phyloP scores from a whole-genome alignment of 305 asterid species.

The Fraxinus greggii region DNA sequence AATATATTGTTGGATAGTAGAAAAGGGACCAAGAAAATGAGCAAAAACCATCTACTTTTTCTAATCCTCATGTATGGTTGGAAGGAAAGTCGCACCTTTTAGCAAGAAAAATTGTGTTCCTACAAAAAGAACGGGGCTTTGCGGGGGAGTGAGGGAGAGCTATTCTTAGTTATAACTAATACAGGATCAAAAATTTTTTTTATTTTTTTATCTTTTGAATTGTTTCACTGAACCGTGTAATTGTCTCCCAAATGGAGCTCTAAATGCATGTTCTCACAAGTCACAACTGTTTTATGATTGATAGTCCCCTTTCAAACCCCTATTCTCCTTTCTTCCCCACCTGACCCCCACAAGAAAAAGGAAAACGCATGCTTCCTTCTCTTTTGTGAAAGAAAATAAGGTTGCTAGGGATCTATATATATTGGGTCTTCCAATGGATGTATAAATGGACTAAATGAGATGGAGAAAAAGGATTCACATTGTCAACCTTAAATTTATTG shows the following conservation, averaged over 20 bases:
- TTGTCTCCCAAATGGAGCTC: slow-evolving; percentile 3
- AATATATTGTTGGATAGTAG: slow-evolving; percentile 7
- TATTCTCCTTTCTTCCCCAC: slow-evolving; percentile 9
- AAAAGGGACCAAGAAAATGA: not conserved
- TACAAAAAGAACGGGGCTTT: not conserved
- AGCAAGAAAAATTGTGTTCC: not conserved
- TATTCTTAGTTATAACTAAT: not conserved
- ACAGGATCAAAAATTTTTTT: not conserved
- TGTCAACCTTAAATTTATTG: not conserved
- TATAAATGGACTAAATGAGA: not conserved
- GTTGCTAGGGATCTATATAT: not conserved
- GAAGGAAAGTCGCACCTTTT: slow-evolving; percentile 18
- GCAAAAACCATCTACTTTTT: not conserved
- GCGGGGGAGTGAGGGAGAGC: slow-evolving; percentile 1
- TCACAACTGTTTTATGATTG: not conserved
- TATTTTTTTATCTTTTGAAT: not conserved
- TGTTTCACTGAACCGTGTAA: not conserved
- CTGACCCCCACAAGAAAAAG: not conserved
- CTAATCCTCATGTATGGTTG: not conserved
- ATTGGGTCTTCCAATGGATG: not conserved
- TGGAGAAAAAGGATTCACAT: not conserved
- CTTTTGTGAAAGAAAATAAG: not conserved
- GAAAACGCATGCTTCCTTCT: not conserved
- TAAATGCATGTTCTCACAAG: slow-evolving; percentile 9
- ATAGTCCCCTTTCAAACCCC: slow-evolving; percentile 14